These are phyloP conservation scores for Diaporthe nobilis DNA, from an alignment of 2,329 filamentous ascomycete species.

Conservation along the genomic window DNA sequence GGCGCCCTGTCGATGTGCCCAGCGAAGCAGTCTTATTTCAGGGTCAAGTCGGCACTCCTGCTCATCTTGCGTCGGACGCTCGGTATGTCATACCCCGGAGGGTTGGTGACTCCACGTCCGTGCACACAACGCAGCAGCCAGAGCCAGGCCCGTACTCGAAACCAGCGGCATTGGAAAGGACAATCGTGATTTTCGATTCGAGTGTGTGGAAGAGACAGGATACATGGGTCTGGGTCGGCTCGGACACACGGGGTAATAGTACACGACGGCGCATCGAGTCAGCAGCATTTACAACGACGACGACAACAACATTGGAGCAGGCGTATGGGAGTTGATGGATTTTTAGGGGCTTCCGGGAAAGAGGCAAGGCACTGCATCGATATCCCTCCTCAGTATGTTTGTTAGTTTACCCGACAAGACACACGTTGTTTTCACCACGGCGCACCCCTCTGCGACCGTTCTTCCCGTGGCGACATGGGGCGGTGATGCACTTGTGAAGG, in stretches of 20 bases:
- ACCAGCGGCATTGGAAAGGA: neutral
- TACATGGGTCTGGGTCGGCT: neutral
- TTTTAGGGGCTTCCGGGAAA: neutral
- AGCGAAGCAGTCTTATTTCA: neutral
- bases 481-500: neutral
- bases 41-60: neutral
- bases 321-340: constrained; percentile 32
- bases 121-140: neutral
- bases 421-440: neutral
- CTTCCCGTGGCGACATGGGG: neutral
- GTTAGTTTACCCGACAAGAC: neutral
- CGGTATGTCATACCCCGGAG: neutral
- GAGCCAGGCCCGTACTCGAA: neutral
- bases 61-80: neutral
- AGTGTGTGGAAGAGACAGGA: neutral
- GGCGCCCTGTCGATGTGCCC: neutral
- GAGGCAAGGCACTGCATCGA: constrained; percentile 17
- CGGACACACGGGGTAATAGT: neutral
- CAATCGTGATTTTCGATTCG: neutral
- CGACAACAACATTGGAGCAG: constrained; percentile 26
- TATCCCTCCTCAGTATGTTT: constrained; percentile 34
- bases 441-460: neutral
- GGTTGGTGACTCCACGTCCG: neutral
- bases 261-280: constrained; percentile 3
- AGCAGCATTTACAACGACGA: constrained; percentile 26